Evolutionary conservation across 1,284 basidiomycete species (phyloP).

Genomic region (Ganoderma sinense): DNA sequence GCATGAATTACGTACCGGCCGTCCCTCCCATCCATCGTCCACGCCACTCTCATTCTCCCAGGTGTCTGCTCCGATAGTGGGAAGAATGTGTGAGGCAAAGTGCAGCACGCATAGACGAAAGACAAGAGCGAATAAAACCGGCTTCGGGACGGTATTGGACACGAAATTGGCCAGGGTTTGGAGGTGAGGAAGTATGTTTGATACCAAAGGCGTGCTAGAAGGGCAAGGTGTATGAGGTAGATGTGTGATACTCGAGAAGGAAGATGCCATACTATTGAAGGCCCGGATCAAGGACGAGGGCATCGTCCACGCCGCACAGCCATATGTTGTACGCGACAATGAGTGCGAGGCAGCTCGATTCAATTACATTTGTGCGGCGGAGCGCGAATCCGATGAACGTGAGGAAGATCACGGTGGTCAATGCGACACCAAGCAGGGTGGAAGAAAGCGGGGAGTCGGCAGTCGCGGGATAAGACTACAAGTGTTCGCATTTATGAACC

Average conservation of each 20-base stretch:
- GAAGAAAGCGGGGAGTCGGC: conserved; percentile 86
- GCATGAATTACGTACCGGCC: conserved; percentile 61
- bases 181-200: conserved; percentile 82
- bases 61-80: conserved; percentile 82
- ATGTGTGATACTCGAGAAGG: not conserved
- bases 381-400: conserved; percentile 90
- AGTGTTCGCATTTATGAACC: conserved; percentile 12
- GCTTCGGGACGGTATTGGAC: conserved; percentile 83
- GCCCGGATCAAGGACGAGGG: conserved; percentile 70
- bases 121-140: conserved; percentile 82
- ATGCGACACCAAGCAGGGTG: conserved; percentile 81
- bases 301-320: conserved; percentile 80
- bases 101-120: conserved; percentile 89
- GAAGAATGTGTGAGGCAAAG: conserved; percentile 83
- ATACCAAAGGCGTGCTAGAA: conserved; percentile 71
- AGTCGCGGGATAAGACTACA: conserved; percentile 77
- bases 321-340: conserved; percentile 89
- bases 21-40: conserved; percentile 71
- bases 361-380: conserved; percentile 91
- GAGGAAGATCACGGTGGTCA: conserved; percentile 81
- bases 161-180: conserved; percentile 82
- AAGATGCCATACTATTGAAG: conserved; percentile 72
- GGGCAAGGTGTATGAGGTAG: not conserved
- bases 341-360: conserved; percentile 86
- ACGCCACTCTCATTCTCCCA: conserved; percentile 76